These are phyloP conservation scores for Cyathus striatus DNA, from an alignment of 768 basidiomycete genomes.

Conservation along the genomic window DNA sequence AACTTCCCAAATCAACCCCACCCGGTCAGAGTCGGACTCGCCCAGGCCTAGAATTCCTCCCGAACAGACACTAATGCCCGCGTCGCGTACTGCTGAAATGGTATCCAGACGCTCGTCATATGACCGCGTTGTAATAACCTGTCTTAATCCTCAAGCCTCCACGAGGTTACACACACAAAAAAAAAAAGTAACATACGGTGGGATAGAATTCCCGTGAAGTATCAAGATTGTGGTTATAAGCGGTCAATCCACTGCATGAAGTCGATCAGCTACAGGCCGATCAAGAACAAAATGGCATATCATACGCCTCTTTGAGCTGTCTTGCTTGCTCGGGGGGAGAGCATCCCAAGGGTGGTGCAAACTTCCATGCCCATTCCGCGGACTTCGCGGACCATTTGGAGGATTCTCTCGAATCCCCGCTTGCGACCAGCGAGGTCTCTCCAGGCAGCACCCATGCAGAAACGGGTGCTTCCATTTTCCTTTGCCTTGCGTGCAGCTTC, in stretches of 20 bases:
- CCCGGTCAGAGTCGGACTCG: conserved; percentile 83
- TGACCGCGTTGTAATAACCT: conserved; percentile 94
- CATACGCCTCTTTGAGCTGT: conserved; percentile 89
- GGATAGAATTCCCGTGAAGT: conserved; percentile 98
- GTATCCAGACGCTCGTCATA: conserved; percentile 93
- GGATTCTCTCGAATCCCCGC: conserved; percentile 87
- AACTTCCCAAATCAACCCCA: conserved; percentile 92
- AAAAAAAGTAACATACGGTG: conserved; percentile 40
- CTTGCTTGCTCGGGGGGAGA: conserved; percentile 86
- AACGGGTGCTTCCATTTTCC: conserved; percentile 93
- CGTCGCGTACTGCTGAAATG: conserved; percentile 85
- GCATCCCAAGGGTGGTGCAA: conserved; percentile 97
- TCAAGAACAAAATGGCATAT: conserved; percentile 5
- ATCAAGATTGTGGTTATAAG: conserved; percentile 98
- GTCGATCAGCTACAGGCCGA: conserved; percentile 20
- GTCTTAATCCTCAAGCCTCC: conserved; percentile 46
- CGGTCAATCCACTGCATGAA: conserved; percentile 72
- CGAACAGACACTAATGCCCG: conserved; percentile 95
- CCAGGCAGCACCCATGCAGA: conserved; percentile 99
- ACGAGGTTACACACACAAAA: not conserved
- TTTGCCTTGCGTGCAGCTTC: conserved; percentile 92
- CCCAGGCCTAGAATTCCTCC: conserved; percentile 95
- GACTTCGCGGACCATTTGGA: conserved; percentile 87
- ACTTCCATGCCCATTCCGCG: conserved; percentile 99
- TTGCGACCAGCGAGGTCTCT: conserved; percentile 90